Evolutionary conservation across 768 basidiomycete species (phyloP).

Genomic region (Xanthoconium stramineum): DNA sequence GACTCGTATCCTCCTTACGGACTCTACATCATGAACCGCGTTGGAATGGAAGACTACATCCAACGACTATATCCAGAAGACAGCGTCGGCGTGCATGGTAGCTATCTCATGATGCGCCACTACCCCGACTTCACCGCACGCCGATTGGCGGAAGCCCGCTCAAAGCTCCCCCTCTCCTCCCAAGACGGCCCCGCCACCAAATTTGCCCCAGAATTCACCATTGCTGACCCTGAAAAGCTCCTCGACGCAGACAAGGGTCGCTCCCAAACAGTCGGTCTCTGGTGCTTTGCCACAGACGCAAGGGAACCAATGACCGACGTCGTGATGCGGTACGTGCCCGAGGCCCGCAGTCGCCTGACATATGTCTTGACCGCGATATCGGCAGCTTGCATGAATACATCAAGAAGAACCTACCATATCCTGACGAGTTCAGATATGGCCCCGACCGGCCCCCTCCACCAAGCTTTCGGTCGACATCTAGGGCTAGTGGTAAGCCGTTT

Average conservation of each 20-base stretch:
- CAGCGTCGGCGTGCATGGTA: constrained; percentile 55
- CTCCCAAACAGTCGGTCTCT: constrained; percentile 62
- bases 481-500: constrained; percentile 25
- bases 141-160: constrained; percentile 40
- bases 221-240: constrained; percentile 41
- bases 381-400: constrained; percentile 63
- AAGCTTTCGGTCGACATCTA: constrained; percentile 37
- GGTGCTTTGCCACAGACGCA: constrained; percentile 69
- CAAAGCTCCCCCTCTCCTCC: constrained; percentile 15
- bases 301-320: constrained; percentile 72
- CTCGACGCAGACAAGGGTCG: constrained; percentile 52
- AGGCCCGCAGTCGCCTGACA: neutral
- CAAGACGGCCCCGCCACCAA: constrained; percentile 38
- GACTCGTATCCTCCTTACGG: constrained; percentile 80
- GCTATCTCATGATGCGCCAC: constrained; percentile 70
- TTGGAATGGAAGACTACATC: constrained; percentile 75
- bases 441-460: constrained; percentile 65
- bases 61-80: constrained; percentile 78
- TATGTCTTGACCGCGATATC: neutral
- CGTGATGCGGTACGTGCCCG: constrained; percentile 54
- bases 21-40: constrained; percentile 79
- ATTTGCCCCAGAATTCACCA: constrained; percentile 48
- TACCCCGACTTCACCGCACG: constrained; percentile 64
- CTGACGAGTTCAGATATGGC: constrained; percentile 67
- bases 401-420: constrained; percentile 64